Percentiles rank a stretch among this genome's conserved stretches.
phyloP scores from a whole-genome alignment of 1,284 basidiomycete genomes.

The Marasmius oreades region DNA sequence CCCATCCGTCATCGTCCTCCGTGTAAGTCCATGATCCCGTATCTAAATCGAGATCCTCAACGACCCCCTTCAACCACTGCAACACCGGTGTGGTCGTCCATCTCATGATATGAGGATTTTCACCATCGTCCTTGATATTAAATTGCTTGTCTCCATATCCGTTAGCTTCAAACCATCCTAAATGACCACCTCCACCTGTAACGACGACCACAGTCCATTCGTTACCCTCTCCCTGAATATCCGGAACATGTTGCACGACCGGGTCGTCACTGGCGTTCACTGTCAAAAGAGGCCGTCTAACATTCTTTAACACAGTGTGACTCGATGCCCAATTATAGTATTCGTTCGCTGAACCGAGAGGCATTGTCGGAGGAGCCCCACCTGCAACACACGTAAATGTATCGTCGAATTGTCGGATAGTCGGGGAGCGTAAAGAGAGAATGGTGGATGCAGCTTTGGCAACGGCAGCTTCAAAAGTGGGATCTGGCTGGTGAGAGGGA shows the following conservation, averaged over 20 bases:
- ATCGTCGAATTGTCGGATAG: constrained; percentile 61
- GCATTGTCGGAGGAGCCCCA: constrained; percentile 77
- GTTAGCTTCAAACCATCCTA: not conserved
- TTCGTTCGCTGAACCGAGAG: constrained; percentile 69
- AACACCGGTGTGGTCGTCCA: constrained; percentile 2
- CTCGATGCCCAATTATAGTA: constrained; percentile 81
- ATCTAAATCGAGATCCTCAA: not conserved
- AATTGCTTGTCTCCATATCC: not conserved
- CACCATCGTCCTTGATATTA: not conserved
- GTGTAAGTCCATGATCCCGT: not conserved
- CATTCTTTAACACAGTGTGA: constrained; percentile 20
- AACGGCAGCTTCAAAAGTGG: constrained; percentile 28
- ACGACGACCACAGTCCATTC: not conserved
- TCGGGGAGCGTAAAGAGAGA: constrained; percentile 47
- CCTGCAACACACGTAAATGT: constrained; percentile 73
- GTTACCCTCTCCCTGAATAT: not conserved
- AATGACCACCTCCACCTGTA: constrained; percentile 4
- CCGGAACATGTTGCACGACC: constrained; percentile 3
- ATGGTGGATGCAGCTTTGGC: constrained; percentile 44
- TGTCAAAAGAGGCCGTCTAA: not conserved
- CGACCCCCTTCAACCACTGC: not conserved
- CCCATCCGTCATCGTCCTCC: constrained; percentile 8
- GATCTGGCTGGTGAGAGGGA: constrained; percentile 34
- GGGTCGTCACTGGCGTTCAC: constrained; percentile 2
- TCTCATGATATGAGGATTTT: not conserved